Evolutionary conservation across 2,329 filamentous ascomycete genomes (phyloP).

Genomic region (Pseudopithomyces maydicus): DNA sequence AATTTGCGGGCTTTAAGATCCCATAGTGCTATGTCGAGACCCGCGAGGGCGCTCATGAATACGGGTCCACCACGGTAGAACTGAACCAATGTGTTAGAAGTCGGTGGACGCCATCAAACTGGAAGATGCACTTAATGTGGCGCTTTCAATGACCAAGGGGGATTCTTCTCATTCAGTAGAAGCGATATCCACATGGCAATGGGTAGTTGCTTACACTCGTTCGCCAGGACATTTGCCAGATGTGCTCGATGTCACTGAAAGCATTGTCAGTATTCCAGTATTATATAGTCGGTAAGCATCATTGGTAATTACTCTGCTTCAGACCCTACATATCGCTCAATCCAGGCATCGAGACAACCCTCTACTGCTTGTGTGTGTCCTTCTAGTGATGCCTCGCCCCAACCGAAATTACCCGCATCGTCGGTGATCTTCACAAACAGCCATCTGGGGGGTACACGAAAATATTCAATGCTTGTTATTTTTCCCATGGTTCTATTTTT

Average conservation of each 20-base stretch:
- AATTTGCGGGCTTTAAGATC: constrained; percentile 72
- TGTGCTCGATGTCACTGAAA: constrained; percentile 74
- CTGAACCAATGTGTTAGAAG: no score
- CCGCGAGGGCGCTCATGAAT: constrained; percentile 78
- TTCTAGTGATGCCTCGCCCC: constrained; percentile 77
- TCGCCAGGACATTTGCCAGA: constrained; percentile 77
- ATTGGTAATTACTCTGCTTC: constrained; percentile 67
- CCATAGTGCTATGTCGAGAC: constrained; percentile 81
- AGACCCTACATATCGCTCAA: constrained; percentile 64
- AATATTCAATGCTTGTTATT: constrained; percentile 72
- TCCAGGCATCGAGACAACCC: constrained; percentile 72
- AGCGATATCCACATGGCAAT: no score
- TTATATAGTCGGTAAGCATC: neutral
- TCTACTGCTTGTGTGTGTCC: constrained; percentile 77
- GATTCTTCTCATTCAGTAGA: no score
- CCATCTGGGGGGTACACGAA: constrained; percentile 76
- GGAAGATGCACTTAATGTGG: no score
- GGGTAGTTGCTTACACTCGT: constrained; percentile 38
- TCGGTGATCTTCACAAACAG: constrained; percentile 79
- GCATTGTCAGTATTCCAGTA: neutral
- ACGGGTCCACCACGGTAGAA: constrained; percentile 82
- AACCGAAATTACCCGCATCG: constrained; percentile 66
- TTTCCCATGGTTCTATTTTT: constrained; percentile 54
- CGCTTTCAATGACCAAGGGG: no score
- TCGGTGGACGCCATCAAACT: no score